A percentile compares a stretch with the other conserved stretches of the same genome.
phyloP scores from a whole-genome alignment of 2,329 filamentous ascomycete species.

The Colletotrichum eremochloae region DNA sequence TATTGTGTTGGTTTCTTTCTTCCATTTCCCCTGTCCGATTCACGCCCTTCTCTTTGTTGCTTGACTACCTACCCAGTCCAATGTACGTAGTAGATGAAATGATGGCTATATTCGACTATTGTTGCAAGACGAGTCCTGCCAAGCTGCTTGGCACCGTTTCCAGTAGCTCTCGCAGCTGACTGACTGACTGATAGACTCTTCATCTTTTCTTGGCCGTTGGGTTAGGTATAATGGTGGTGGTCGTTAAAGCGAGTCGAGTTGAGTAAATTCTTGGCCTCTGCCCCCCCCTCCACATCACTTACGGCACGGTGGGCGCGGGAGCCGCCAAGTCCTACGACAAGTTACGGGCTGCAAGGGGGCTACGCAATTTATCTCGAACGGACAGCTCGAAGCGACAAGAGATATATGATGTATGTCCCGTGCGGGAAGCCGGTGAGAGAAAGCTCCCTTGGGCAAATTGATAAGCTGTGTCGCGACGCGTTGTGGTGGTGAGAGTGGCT shows the following conservation, averaged over 20 bases:
- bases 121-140: background rate
- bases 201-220: background rate
- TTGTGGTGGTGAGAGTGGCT: background rate
- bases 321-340: constrained; percentile 1
- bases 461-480: too few species aligned
- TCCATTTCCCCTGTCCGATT: background rate
- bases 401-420: background rate
- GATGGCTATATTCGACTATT: background rate
- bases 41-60: background rate
- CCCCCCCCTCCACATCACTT: background rate
- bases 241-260: background rate
- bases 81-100: background rate
- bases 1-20: background rate
- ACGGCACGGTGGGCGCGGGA: background rate
- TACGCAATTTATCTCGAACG: constrained; percentile 38
- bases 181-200: constrained; percentile 1
- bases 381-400: constrained; percentile 26
- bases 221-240: background rate
- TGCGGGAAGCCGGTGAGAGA: background rate
- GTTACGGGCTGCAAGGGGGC: too few species aligned
- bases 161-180: background rate
- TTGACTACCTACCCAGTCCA: too few species aligned
- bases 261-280: background rate
- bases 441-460: constrained; percentile 30
- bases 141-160: constrained; percentile 13